phyloP scores from a whole-genome alignment of 306 rosid species.

The Quercus wislizeni region DNA sequence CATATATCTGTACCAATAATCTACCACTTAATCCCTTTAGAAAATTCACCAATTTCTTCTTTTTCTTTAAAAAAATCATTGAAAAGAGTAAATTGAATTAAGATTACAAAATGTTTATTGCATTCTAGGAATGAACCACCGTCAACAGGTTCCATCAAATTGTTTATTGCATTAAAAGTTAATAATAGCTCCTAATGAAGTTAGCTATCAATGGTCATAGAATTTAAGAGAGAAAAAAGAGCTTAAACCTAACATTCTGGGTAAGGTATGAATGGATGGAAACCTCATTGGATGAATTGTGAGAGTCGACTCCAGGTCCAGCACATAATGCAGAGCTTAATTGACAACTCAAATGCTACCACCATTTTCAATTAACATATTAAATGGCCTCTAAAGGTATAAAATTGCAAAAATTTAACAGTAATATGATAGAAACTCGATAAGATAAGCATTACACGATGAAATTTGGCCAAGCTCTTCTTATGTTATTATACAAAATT shows the following conservation, averaged over 20 bases:
- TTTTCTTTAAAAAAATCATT: not conserved
- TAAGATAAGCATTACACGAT: not conserved
- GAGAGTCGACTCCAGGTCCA: not conserved
- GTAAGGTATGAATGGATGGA: not conserved
- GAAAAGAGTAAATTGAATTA: not conserved
- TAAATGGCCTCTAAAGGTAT: not conserved
- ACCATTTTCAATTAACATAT: constrained; percentile 3
- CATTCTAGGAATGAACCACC: not conserved
- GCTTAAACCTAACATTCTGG: not conserved
- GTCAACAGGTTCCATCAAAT: not conserved
- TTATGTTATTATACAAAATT: not conserved
- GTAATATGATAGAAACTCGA: not conserved
- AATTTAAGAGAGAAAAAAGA: not conserved
- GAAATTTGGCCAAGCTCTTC: not conserved
- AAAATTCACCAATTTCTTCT: not conserved
- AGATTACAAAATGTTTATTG: not conserved
- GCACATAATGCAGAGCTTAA: constrained; percentile 6
- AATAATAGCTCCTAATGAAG: not conserved
- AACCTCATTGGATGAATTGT: not conserved
- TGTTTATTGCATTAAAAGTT: not conserved
- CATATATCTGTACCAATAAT: not conserved
- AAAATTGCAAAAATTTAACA: constrained; percentile 6
- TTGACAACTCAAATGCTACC: constrained; percentile 6
- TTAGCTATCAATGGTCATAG: not conserved
- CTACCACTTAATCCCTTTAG: not conserved